Conservation (phyloP, 345 rosid genomes). For the Erodium maritimum region DNA sequence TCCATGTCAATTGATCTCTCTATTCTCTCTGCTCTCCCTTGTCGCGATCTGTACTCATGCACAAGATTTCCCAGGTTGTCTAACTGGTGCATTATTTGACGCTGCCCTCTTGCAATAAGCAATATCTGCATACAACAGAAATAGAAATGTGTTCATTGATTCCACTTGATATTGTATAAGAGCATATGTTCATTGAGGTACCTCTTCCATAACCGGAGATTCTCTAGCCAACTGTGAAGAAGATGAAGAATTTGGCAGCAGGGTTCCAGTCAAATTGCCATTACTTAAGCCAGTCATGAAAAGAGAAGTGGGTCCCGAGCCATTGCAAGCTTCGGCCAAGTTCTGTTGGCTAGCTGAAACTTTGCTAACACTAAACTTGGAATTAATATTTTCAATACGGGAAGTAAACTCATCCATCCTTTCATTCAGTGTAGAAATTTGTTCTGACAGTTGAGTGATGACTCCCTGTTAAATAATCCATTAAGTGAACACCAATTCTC, state of each 20-base stretch:
- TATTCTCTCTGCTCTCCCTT: conserved; percentile 28
- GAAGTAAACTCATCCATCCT: conserved; percentile 91
- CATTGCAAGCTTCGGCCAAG: conserved; percentile 71
- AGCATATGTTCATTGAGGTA: conserved; percentile 18
- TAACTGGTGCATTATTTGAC: conserved; percentile 80
- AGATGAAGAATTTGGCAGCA: conserved; percentile 64
- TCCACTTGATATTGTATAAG: too few relatives aligned
- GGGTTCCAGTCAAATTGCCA: conserved; percentile 39
- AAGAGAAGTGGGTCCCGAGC: conserved; percentile 53
- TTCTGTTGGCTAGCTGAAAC: conserved; percentile 70
- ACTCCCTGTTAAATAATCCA: conserved; percentile 44
- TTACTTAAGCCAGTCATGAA: conserved; percentile 44
- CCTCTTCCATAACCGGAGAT: conserved; percentile 87
- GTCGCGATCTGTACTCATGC: conserved; percentile 48
- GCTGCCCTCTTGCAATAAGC: conserved; percentile 59
- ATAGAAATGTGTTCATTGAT: too few relatives aligned
- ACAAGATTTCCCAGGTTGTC: conserved; percentile 66
- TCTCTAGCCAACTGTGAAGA: conserved; percentile 77
- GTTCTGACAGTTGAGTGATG: conserved; percentile 81
- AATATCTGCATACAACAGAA: conserved; percentile 33
- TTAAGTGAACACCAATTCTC: neutral
- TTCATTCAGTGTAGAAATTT: conserved; percentile 87
- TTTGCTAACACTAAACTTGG: conserved; percentile 45
- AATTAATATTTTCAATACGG: conserved; percentile 73
- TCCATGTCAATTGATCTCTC: conserved; percentile 24